Evolutionary conservation across 2,329 filamentous ascomycete species (phyloP), one percentile per base, ranked within the genome.

Genomic region (Aspergillus chevalieri): DNA sequence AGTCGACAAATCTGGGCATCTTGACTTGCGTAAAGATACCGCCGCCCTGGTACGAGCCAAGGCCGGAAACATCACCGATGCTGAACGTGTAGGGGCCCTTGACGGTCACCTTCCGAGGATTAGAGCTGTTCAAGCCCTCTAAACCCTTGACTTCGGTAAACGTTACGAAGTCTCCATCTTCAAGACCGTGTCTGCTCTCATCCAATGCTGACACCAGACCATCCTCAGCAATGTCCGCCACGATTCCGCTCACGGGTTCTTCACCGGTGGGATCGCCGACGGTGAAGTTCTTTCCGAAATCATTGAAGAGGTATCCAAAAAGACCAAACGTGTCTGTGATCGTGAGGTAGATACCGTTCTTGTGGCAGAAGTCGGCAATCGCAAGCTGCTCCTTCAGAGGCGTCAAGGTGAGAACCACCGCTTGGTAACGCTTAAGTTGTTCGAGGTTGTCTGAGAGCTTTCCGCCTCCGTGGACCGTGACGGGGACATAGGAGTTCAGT

Each of bases 11-110:
- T 74, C 93, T 95, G 46, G 93, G 93, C 92, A 96, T 96, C 80
- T 97, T 98, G 70, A 97, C 93, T 71, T 98, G 93, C 36, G 88
- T 86, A 70, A 87, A 98, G 52, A 95, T 81, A 52, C 93, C 93
- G 43, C 92, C 92, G 46, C 87, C 82, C 75, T 88, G 77, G 75
- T 98, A 98, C 62, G 87, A 79, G 33, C 93, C 93, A 33, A 96
- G 78, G 5, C 83, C 85, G 21, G 87, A 89, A 8, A 97, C 89
- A 67, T 96, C 89, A 39, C 92, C 93, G 59, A 98, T 96, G 12
- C 89, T 93, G 73, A 98, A 98, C 7, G 91, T 95, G 69, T 97
- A 98, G 3, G 93, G 93, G 0, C 88, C 93, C 74, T 95, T 96
- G 45, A 96, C 90, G 3, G 86, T 89, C 53, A 98, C 82, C 75